These are phyloP conservation scores for Bipolaris zeicola DNA, from an alignment of 2,329 filamentous ascomycete species.

Conservation along the genomic window DNA sequence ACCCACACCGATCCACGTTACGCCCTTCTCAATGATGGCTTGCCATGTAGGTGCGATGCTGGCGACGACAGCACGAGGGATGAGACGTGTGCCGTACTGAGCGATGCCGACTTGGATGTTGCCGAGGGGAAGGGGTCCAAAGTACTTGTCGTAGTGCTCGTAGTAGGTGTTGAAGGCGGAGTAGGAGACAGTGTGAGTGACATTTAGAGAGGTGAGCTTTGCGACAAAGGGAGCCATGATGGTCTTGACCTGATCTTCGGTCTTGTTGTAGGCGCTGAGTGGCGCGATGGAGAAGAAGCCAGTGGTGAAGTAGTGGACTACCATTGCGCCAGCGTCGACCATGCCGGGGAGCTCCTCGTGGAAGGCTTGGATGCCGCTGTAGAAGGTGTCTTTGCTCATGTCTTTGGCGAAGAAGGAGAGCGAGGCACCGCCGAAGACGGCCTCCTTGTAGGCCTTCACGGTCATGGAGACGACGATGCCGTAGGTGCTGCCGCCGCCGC, in stretches of 20 bases:
- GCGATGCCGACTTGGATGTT: slow-evolving; percentile 29
- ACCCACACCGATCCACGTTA: slow-evolving; percentile 28
- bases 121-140: slow-evolving; percentile 26
- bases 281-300: slow-evolving; percentile 26
- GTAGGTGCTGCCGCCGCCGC: slow-evolving; percentile 36
- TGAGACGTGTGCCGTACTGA: slow-evolving; percentile 24
- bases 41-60: slow-evolving; percentile 23
- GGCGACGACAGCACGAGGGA: slow-evolving; percentile 21
- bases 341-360: slow-evolving; percentile 27
- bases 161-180: slow-evolving; percentile 25
- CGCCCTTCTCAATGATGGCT: slow-evolving; percentile 21
- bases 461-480: slow-evolving; percentile 32
- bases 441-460: slow-evolving; percentile 27
- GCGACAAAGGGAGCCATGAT: slow-evolving; percentile 27
- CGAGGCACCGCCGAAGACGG: slow-evolving; percentile 21
- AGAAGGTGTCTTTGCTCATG: slow-evolving; percentile 19
- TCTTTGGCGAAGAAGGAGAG: slow-evolving; percentile 19
- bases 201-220: slow-evolving; percentile 15
- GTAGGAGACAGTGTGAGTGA: slow-evolving; percentile 21
- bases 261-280: slow-evolving; percentile 29
- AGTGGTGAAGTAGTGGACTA: slow-evolving; percentile 24
- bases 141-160: slow-evolving; percentile 32
- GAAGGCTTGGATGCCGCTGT: slow-evolving; percentile 26
- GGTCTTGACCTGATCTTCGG: slow-evolving; percentile 15
- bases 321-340: slow-evolving; percentile 26